Evolutionary conservation across 169 alveolate species (phyloP), one percentile per base, ranked within the genome.

Genomic region (Plasmodium cynomolgi): DNA sequence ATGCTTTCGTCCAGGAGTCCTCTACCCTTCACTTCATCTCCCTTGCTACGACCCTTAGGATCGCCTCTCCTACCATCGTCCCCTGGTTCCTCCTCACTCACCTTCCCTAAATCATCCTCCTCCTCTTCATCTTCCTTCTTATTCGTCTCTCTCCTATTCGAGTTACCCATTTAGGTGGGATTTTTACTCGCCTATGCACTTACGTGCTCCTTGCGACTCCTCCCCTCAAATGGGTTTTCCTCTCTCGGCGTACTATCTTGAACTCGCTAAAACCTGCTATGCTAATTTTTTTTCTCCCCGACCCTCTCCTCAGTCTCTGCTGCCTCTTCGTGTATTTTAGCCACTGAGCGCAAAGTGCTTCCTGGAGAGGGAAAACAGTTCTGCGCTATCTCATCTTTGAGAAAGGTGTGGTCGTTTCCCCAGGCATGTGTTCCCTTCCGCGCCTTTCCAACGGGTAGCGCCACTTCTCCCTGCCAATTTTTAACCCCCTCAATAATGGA

Each of bases 91-190:
- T 54, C 81, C 68, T 20, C 77, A 23, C 34, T 34, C 58, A 44
- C 91, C 58, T 44, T 74, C 44, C 50, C 72, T 47, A 74, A 81
- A 72, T 23, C 85, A 20, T 23, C 56, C 71, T 83, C 91, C 17
- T 83, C 77, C 44, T 68, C 77, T 29, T 68, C 77, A 75, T 75
- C 83, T 33, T 84, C 58, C 47, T 79, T 68, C 41, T n/a, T 23
- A 37, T 44, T 82, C 23, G 72, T 44, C 47, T 81, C 92, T 26
- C 71, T 93, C 50, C 37, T 85, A 84, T 83, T 62, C 4, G 82
- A 15, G 71, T 86, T 86, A 68, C 83, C 92, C 92, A 84, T 84
- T 83, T 83, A 83, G 44, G 29, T n/a, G 15, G 68, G 31, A 83
- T 81, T 13, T 29, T 23, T 44, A 50, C 33, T 2, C 7, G 31